Conservation (phyloP, 495 filamentous ascomycete genomes). For the Penicillium bialowiezense region DNA sequence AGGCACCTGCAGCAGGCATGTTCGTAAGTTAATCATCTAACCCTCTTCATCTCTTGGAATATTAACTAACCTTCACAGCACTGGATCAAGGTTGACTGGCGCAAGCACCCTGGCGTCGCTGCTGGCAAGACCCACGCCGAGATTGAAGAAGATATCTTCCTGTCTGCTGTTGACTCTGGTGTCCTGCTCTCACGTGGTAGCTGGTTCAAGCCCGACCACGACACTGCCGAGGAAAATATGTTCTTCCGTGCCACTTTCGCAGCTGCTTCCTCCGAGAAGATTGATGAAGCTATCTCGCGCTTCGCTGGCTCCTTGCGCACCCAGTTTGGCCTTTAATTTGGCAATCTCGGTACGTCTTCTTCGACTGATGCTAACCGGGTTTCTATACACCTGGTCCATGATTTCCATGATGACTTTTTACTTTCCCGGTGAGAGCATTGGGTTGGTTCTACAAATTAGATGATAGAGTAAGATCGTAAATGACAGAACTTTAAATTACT, state of each 20-base stretch:
- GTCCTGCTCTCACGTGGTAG: conserved; percentile 78
- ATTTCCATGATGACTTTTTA: too few species aligned
- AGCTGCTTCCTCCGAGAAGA: conserved; percentile 69
- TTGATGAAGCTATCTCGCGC: conserved; percentile 73
- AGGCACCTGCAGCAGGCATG: conserved; percentile 86
- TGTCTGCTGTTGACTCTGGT: conserved; percentile 62
- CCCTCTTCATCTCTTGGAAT: conserved; percentile 2
- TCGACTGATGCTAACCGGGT: too few species aligned
- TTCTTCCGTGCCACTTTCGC: conserved; percentile 92
- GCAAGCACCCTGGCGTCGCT: conserved; percentile 62
- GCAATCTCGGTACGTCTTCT: not conserved
- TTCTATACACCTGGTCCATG: not conserved
- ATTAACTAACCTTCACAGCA: conserved; percentile 46
- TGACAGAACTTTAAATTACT: too few species aligned
- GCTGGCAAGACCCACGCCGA: conserved; percentile 56
- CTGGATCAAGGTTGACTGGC: conserved; percentile 79
- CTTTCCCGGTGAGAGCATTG: too few species aligned
- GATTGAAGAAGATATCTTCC: conserved; percentile 85
- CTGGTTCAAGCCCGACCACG: conserved; percentile 76
- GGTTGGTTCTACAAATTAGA: too few species aligned
- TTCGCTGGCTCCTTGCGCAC: conserved; percentile 68
- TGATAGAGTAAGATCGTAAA: too few species aligned
- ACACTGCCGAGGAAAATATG: conserved; percentile 44
- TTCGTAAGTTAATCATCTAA: conserved; percentile 61
- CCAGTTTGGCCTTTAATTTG: conserved; percentile 51